Percentiles rank a stretch among this genome's conserved stretches.
Conservation (phyloP, 148 eudicot species). For the Arbutus unedo region DNA sequence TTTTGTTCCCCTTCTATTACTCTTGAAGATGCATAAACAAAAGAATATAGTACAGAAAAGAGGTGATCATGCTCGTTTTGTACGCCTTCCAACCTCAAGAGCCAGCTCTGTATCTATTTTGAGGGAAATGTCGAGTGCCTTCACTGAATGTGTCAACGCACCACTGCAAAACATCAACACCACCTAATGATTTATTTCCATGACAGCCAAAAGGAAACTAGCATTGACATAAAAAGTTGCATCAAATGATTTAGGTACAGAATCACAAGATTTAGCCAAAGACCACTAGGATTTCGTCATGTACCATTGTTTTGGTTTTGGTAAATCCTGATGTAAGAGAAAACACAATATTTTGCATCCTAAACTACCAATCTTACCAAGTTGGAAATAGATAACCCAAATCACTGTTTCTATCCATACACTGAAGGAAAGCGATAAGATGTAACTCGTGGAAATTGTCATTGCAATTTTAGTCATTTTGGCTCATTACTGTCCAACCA, state of each 20-base stretch:
- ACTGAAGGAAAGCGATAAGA: background rate
- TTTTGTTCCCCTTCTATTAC: background rate
- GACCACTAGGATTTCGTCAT: background rate
- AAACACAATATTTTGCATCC: background rate
- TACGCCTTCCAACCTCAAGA: conserved; percentile 87
- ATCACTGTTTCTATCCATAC: background rate
- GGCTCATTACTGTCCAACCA: background rate
- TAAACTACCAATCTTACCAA: background rate
- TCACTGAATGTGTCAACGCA: conserved; percentile 82
- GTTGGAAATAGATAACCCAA: background rate
- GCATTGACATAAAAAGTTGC: background rate
- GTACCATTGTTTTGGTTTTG: background rate
- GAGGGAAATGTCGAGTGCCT: conserved; percentile 86
- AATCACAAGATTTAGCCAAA: background rate
- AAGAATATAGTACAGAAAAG: background rate
- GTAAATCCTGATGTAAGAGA: background rate
- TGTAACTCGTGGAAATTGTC: background rate
- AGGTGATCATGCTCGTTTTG: conserved; percentile 64
- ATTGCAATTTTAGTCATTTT: background rate
- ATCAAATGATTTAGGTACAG: background rate
- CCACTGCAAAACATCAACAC: conserved; percentile 48
- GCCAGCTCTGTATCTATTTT: conserved; percentile 93
- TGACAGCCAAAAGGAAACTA: background rate
- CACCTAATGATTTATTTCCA: background rate
- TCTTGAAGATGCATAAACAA: too few species aligned